Conservation (phyloP, 768 basidiomycete species). For the Cyclocybe aegerita region DNA sequence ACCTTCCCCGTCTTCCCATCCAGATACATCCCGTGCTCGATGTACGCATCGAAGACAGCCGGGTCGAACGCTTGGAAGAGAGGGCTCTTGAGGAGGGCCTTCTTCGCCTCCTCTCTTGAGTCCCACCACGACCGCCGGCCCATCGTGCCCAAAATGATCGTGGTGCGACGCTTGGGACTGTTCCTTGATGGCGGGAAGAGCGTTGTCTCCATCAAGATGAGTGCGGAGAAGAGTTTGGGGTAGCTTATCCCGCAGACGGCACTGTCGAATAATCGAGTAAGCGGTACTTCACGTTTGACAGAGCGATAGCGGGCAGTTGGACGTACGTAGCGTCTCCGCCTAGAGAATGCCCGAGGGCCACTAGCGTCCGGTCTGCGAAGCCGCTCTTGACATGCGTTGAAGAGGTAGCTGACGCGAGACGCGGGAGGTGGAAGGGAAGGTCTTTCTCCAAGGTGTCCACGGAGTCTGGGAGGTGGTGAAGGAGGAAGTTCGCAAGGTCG, state of each 20-base stretch:
- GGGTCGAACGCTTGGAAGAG: conserved; percentile 22
- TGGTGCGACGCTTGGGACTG: conserved; percentile 1
- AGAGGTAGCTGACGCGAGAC: conserved; percentile 3
- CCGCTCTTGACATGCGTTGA: conserved; percentile 13
- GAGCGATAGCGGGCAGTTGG: background rate
- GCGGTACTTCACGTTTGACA: background rate
- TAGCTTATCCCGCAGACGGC: conserved; percentile 19
- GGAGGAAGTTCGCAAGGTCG: conserved; percentile 25
- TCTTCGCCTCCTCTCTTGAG: conserved; percentile 24
- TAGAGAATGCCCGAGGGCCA: conserved; percentile 24
- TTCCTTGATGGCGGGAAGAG: conserved; percentile 13
- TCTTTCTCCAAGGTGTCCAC: conserved; percentile 12
- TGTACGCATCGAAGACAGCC: conserved; percentile 17
- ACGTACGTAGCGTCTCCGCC: conserved; percentile 22
- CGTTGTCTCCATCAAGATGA: conserved; percentile 20
- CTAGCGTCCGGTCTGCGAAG: conserved; percentile 14
- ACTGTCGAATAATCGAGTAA: conserved; percentile 3
- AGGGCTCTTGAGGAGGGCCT: conserved; percentile 16
- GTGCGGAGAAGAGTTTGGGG: conserved; percentile 18
- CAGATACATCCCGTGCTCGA: conserved; percentile 19
- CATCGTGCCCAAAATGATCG: conserved; percentile 12
- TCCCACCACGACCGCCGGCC: conserved; percentile 21
- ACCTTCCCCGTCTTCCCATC: conserved; percentile 19
- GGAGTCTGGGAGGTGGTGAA: conserved; percentile 20
- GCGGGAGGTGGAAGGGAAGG: conserved; percentile 10